phyloP scores from a whole-genome alignment of 495 filamentous ascomycete species.

The Aspergillus ostianus region DNA sequence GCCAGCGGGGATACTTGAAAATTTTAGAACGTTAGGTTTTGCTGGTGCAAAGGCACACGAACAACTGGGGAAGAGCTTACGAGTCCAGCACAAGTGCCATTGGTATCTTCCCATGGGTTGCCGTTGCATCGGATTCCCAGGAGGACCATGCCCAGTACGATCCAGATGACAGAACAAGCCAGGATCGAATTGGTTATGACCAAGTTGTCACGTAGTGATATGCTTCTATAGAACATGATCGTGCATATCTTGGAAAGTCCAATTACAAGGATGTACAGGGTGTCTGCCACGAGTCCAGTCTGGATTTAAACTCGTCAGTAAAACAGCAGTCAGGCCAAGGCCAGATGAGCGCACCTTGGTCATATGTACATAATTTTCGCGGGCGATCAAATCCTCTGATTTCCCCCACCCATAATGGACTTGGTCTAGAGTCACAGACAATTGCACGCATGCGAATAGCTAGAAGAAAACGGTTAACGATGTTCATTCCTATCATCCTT shows the following conservation, averaged over 20 bases:
- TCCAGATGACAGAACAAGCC: not conserved
- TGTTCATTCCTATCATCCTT: too few species aligned
- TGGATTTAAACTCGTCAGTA: not conserved
- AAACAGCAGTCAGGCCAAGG: too few species aligned
- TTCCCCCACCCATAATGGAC: conserved; percentile 26
- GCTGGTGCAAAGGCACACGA: too few species aligned
- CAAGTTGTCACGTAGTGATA: not conserved
- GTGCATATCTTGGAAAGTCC: conserved; percentile 20
- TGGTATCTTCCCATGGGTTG: not conserved
- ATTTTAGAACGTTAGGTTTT: too few species aligned
- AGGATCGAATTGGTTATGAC: not conserved
- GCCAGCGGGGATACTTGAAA: conserved; percentile 27
- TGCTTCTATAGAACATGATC: conserved; percentile 15
- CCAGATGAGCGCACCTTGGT: not conserved
- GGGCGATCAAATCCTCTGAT: not conserved
- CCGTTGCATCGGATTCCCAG: not conserved
- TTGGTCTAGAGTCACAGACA: conserved; percentile 8
- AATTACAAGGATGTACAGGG: conserved; percentile 19
- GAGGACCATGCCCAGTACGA: not conserved
- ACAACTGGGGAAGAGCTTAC: too few species aligned
- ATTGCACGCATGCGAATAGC: conserved; percentile 16
- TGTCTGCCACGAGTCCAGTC: conserved; percentile 17
- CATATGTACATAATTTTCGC: not conserved
- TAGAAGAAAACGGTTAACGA: conserved; percentile 1
- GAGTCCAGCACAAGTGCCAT: not conserved